These are phyloP conservation scores for Takashimella tepidaria DNA, from an alignment of 1,284 basidiomycete genomes.

Conservation along the genomic window DNA sequence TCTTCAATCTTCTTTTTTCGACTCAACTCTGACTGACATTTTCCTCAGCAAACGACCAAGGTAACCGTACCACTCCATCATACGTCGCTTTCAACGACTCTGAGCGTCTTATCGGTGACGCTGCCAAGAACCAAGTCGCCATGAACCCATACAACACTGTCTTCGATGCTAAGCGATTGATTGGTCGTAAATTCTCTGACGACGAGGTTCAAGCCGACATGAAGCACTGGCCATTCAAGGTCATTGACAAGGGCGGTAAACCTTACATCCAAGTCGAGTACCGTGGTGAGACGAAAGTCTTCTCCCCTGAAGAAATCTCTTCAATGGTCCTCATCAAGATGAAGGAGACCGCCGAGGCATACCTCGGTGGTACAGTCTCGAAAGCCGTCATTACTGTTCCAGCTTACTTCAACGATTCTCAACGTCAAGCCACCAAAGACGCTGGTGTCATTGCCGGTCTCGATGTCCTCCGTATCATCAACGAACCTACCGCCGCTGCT, in stretches of 20 bases:
- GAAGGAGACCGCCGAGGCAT: slow-evolving; percentile 99
- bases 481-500: slow-evolving; percentile 97
- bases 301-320: slow-evolving; percentile 51
- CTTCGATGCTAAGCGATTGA: slow-evolving; percentile 85
- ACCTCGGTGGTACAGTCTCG: slow-evolving; percentile 92
- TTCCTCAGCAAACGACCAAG: slow-evolving; percentile 75
- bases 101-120: slow-evolving; percentile 65
- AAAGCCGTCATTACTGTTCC: slow-evolving; percentile 98
- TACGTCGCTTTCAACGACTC: slow-evolving; percentile 89
- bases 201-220: slow-evolving; percentile 59
- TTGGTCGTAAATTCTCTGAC: slow-evolving; percentile 80
- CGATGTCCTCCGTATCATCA: slow-evolving; percentile 94
- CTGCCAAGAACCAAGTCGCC: slow-evolving; percentile 59
- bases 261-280: slow-evolving; percentile 85
- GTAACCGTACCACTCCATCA: slow-evolving; percentile 92
- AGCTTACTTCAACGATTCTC: slow-evolving; percentile 98
- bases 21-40: slow-evolving; percentile 14
- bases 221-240: slow-evolving; percentile 92
- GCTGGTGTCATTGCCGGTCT: slow-evolving; percentile 96
- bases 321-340: slow-evolving; percentile 96
- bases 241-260: slow-evolving; percentile 75
- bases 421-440: slow-evolving; percentile 98
- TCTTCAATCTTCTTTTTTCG: not conserved
- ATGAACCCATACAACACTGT: slow-evolving; percentile 58
- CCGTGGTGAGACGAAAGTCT: slow-evolving; percentile 82